Evolutionary conservation across 2,329 filamentous ascomycete species (phyloP), one percentile per base, ranked within the genome.

Genomic region (Penicillium sp.): DNA sequence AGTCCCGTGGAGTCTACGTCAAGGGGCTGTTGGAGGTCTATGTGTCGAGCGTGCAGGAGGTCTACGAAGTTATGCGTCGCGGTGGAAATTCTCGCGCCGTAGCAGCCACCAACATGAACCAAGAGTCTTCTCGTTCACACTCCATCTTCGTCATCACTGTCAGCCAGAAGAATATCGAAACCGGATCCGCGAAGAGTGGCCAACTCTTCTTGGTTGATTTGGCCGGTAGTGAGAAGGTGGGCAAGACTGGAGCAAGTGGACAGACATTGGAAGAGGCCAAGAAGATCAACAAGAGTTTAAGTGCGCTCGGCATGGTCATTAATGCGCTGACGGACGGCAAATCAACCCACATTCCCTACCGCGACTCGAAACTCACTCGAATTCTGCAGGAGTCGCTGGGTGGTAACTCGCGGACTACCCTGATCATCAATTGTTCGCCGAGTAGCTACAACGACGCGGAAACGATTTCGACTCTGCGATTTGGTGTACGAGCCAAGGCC

Each of bases 281-380:
- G 83, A 99, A 99, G 84, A 99, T 99, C 84, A 99, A 99, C 85
- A 98, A 98, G 84, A 97, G 92, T 83, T 85, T 99, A 81, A 97
- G 93, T 79, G 93, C 95, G 54, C 84, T 99, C 59, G 95, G 95
- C 69, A 98, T 97, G 93, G 95, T 98, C 79, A 99, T 99, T 83
- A 98, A 98, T 78, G 87, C 93, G 53, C 80, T 99, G 68, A 97
- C 95, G 3, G 95, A 98, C 74, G 93, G 93, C 72, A 97, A 96
- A 90, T 96, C 93, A 43, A 92, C 90, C 46, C 93, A 98, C 71
- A 85, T 99, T 63, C 95, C 95, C 1, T 99, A 98, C 77, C 89
- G 95, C 83, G 95, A 99, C 78, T 98, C 93, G 47, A 98, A 98
- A 77, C 87, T 99, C 70, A 99, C 95, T 11, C 88, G 95, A 76